Evolutionary conservation across 768 basidiomycete genomes (phyloP), one percentile per base, ranked within the genome.

Genomic region (Boletus rubropictus): DNA sequence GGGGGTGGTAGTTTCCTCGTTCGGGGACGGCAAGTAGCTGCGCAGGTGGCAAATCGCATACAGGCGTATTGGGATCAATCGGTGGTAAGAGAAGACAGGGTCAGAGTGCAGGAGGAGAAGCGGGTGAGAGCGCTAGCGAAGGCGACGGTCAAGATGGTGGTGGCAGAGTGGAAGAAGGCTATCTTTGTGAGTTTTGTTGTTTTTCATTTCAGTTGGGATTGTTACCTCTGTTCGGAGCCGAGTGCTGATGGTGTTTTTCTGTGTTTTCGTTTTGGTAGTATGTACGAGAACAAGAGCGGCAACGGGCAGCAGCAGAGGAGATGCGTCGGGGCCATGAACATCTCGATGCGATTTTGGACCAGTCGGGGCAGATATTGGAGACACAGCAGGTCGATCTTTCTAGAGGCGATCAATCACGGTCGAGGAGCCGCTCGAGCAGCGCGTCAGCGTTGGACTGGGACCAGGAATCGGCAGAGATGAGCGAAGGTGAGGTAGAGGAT

Each of bases 341-440:
- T 66, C 75, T 97, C 18, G 88, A 94, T 63, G 89, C 86, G 4
- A 89, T 97, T 52, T 72, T 97, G 38, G 81, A 91, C 65, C 86
- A 94, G 58, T 94, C 90, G 29, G 88, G 88, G 0, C 82, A 86
- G 39, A 81, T 95, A 47, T 69, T 96, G 50, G 84, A 87, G 58
- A 86, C 89, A 2, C 94, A 95, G 58, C 82, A 86, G 38, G 73
- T 77, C 1, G 86, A 88, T 56, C 67, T 92, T 37, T 69, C 70
- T 1, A 73, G 75, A 41, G 74, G 72, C 7, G 78, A 75, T 40
- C 44, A 66, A n/a, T 70, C 67, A 25, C 58, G 67, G 15, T 72
- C 74, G 15, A 69, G 73, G 21, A 89, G 83, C 55, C 76, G 81
- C 14, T 83, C 83, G 2, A 75, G 71, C 35, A 83, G 78, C 31